phyloP scores from a whole-genome alignment of 805 yeast genomes.

The Metschnikowia noctiluminum region DNA sequence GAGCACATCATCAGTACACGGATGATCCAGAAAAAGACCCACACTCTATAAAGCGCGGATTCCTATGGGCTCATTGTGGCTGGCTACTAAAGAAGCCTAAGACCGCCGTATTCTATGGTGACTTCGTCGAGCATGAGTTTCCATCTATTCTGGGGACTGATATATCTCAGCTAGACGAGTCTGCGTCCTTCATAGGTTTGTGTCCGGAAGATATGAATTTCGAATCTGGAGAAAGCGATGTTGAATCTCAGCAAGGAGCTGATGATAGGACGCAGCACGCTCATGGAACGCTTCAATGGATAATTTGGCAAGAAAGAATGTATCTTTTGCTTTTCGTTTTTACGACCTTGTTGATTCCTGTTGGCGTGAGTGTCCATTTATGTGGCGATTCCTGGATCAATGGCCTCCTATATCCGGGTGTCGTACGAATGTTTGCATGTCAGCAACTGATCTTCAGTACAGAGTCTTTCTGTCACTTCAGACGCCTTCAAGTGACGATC shows the following conservation, averaged over 20 bases:
- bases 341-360: slow-evolving; percentile 33
- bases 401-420: slow-evolving; percentile 66
- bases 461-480: slow-evolving; percentile 77
- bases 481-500: slow-evolving; percentile 65
- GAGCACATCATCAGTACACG: slow-evolving; percentile 86
- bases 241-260: slow-evolving; percentile 5
- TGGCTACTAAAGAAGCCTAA: slow-evolving; percentile 73
- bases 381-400: slow-evolving; percentile 32
- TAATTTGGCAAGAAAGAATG: slow-evolving; percentile 35
- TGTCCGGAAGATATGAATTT: slow-evolving; percentile 1
- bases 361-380: slow-evolving; percentile 19
- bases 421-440: slow-evolving; percentile 62
- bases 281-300: slow-evolving; percentile 20
- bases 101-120: slow-evolving; percentile 27
- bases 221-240: slow-evolving; percentile 11
- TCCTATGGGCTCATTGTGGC: slow-evolving; percentile 81
- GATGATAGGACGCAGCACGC: slow-evolving; percentile 7
- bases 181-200: background rate
- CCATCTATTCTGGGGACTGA: slow-evolving; percentile 14
- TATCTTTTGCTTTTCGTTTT: slow-evolving; percentile 27
- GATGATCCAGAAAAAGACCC: slow-evolving; percentile 87
- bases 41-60: slow-evolving; percentile 75
- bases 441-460: slow-evolving; percentile 79
- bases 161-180: background rate
- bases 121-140: slow-evolving; percentile 37